Conservation (phyloP, 1,284 basidiomycete species). For the Xerocomus nothofagi region DNA sequence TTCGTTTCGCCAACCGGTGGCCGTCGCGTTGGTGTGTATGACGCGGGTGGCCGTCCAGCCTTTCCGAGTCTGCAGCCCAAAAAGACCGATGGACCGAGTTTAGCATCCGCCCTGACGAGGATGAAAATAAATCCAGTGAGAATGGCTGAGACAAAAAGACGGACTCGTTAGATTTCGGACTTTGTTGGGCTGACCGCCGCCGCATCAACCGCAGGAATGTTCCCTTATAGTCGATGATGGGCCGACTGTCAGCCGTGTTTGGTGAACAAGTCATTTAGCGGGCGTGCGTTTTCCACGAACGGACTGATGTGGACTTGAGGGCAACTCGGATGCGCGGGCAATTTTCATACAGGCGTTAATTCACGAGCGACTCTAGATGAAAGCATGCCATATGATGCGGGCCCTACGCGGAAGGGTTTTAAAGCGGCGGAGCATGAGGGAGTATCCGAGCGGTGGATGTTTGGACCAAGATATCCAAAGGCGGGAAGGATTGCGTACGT, state of each 20-base stretch:
- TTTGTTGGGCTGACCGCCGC: conserved; percentile 23
- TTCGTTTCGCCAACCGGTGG: conserved; percentile 13
- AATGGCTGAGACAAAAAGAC: conserved; percentile 18
- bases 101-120: conserved; percentile 1
- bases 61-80: conserved; percentile 17
- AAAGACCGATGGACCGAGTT: conserved; percentile 4
- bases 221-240: conserved; percentile 23
- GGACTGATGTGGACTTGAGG: conserved; percentile 20
- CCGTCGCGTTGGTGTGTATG: conserved; percentile 5
- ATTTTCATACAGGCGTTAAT: conserved; percentile 18
- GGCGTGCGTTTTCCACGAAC: conserved; percentile 9
- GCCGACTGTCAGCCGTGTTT: conserved; percentile 8
- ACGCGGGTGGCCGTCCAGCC: conserved; percentile 15
- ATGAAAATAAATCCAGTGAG: conserved; percentile 31
- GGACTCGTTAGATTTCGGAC: conserved; percentile 18
- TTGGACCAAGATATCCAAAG: conserved; percentile 27
- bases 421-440: conserved; percentile 25
- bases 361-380: conserved; percentile 12
- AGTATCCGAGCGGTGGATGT: conserved; percentile 17
- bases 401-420: conserved; percentile 19
- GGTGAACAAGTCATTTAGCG: conserved; percentile 3
- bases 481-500: conserved; percentile 19
- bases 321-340: conserved; percentile 12
- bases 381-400: conserved; percentile 23
- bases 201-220: conserved; percentile 23